Percentiles rank a stretch among this genome's conserved stretches.
phyloP scores from a whole-genome alignment of 257 asterid genomes.

The Fraxinus anomala region DNA sequence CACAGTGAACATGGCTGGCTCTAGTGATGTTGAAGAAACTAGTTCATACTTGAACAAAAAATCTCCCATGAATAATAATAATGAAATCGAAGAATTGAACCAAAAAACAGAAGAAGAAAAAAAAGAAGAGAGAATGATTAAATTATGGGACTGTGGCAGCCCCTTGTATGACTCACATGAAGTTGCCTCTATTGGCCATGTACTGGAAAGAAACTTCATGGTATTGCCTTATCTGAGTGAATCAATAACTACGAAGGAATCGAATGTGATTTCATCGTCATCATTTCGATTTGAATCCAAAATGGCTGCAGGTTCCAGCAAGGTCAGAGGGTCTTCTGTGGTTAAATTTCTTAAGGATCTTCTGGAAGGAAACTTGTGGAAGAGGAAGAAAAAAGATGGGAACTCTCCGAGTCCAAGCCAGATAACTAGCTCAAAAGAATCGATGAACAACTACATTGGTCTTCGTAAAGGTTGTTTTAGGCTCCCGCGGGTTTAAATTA shows the following conservation, averaged over 20 bases:
- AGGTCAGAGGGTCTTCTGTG: conserved; percentile 20
- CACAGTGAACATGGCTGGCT: neutral
- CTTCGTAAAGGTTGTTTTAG: neutral
- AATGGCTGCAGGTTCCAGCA: conserved; percentile 16
- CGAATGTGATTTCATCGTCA: neutral
- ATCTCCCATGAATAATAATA: neutral
- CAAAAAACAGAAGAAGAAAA: neutral
- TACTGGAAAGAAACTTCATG: conserved; percentile 42
- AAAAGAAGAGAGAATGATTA: neutral
- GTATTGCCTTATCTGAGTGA: conserved; percentile 39
- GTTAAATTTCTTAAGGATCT: conserved; percentile 12
- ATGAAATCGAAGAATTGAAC: neutral
- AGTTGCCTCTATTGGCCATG: conserved; percentile 33
- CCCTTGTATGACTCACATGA: conserved; percentile 44
- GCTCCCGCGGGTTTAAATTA: neutral
- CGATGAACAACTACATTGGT: neutral
- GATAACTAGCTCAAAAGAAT: neutral
- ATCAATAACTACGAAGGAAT: conserved; percentile 22
- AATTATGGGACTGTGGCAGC: conserved; percentile 46
- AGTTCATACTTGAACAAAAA: neutral
- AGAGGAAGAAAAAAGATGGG: conserved; percentile 21
- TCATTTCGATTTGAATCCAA: conserved; percentile 5
- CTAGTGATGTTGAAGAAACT: neutral
- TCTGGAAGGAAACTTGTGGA: conserved; percentile 16
- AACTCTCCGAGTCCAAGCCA: conserved; percentile 5